Evolutionary conservation across 2,329 filamentous ascomycete species (phyloP), one percentile per base, ranked within the genome.

Genomic region (Sphaerulina musiva): DNA sequence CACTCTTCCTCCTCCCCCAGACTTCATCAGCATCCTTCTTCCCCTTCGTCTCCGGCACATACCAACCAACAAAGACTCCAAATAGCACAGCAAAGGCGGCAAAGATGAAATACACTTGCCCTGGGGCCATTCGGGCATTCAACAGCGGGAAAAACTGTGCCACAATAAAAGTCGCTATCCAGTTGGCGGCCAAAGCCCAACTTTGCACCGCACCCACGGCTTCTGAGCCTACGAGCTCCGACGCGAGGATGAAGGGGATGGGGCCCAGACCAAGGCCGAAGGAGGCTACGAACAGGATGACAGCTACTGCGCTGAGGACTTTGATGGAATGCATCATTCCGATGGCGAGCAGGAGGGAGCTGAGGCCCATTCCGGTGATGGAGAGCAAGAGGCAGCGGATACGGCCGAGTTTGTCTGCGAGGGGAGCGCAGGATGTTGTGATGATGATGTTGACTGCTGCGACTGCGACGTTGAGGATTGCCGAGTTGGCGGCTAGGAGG

Each of bases 61-160:
- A 63, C 73, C 77, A 80, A 7, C 76, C 76, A 23, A 96, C 84
- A 68, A 96, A 95, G 0, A 79, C 56, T 1, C 82, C 85, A 52
- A 86, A 87, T 1, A 86, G 63, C 0, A 77, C 75, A 0, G 89
- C 90, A 56, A 95, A 73, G 0, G 70, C 84, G 0, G 89, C 84
- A 70, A 98, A 98, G n/a, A 95, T 78, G 68, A 93, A 95, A 68
- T 95, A 98, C 0, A 93, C 86, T 75, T 85, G 87, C 1, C 92
- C 91, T 2, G 84, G 86, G 0, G 87, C 91, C 48, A 96, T 73
- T 3, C 80, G 80, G 42, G 82, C 80, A 67, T 95, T 95, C 57
- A 95, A 71, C 17, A 96, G 80, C 0, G 93, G 92, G 76, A 98
- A 96, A 73, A 95, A 95, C 64, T 96, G 90, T 0, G 92, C 91